Conservation (phyloP, 495 filamentous ascomycete genomes). For the Pseudevernia furfuracea region DNA sequence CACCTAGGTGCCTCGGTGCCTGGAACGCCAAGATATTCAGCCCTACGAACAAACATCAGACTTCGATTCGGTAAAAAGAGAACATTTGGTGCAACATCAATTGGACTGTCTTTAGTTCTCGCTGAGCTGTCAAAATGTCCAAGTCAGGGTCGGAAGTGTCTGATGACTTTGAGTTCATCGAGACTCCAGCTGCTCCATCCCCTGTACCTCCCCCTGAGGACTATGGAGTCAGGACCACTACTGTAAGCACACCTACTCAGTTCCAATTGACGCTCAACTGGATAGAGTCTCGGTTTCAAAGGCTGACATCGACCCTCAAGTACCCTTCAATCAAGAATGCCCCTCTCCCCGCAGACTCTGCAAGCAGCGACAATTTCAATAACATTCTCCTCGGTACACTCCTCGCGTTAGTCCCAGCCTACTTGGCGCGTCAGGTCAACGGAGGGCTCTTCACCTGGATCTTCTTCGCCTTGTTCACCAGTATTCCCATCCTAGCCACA, state of each 20-base stretch:
- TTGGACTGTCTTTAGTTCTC: not conserved
- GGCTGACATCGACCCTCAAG: conserved; percentile 28
- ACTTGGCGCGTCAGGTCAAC: conserved; percentile 45
- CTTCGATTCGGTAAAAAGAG: too few species aligned
- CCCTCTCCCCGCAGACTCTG: conserved; percentile 51
- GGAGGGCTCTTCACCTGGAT: conserved; percentile 50
- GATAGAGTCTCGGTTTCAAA: too few species aligned
- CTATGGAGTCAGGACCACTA: conserved; percentile 53
- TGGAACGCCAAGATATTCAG: not conserved
- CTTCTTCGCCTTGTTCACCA: conserved; percentile 49
- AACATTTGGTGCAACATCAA: not conserved
- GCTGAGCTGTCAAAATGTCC: conserved; percentile 33
- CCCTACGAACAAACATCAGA: not conserved
- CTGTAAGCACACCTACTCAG: conserved; percentile 33
- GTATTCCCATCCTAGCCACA: conserved; percentile 47
- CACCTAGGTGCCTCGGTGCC: too few species aligned
- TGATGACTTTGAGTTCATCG: conserved; percentile 61
- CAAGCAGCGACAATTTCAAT: conserved; percentile 50
- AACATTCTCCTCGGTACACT: conserved; percentile 47
- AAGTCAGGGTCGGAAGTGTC: conserved; percentile 45
- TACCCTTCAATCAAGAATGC: conserved; percentile 59
- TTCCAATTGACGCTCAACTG: not conserved
- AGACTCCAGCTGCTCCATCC: conserved; percentile 51
- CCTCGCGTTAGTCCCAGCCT: conserved; percentile 43
- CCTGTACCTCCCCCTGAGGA: conserved; percentile 40